Percentiles rank a stretch among this genome's conserved stretches.
Evolutionary conservation across 2,329 filamentous ascomycete genomes (phyloP).

Genomic region (Pseudopithomyces chartarum): DNA sequence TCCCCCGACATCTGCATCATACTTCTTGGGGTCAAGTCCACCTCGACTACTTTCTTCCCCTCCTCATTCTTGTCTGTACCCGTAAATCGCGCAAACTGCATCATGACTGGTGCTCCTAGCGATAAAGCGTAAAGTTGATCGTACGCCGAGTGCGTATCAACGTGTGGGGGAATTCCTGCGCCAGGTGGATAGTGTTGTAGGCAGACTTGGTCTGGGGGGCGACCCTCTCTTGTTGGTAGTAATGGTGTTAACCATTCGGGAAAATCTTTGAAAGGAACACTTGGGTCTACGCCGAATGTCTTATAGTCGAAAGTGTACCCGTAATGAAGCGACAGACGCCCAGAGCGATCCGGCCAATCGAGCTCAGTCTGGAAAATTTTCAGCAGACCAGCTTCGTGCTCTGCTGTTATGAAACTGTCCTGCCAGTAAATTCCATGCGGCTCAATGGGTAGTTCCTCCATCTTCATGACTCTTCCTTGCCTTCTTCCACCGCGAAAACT

Average conservation of each 20-base stretch:
- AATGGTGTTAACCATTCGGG: background rate
- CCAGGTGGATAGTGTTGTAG: background rate
- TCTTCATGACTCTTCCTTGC: background rate
- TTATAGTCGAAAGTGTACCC: background rate
- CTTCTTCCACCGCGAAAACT: no score
- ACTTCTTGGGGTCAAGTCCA: background rate
- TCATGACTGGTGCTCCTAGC: background rate
- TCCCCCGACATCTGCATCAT: conserved; percentile 1
- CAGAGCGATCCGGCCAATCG: background rate
- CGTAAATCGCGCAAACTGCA: background rate
- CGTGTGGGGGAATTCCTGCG: background rate
- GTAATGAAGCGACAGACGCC: background rate
- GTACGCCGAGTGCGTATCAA: background rate
- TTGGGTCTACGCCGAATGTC: background rate
- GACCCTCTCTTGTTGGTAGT: background rate
- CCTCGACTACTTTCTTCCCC: background rate
- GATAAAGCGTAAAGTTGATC: background rate
- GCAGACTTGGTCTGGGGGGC: background rate
- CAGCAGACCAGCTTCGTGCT: background rate
- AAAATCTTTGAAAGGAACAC: background rate
- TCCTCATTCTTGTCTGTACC: background rate
- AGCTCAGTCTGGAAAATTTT: background rate
- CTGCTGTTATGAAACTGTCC: background rate
- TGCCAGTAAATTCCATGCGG: background rate
- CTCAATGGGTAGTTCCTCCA: background rate